Base-by-base conservation (phyloP, 176 grass and related monocot genomes). In the Pharus latifolius region DNA sequence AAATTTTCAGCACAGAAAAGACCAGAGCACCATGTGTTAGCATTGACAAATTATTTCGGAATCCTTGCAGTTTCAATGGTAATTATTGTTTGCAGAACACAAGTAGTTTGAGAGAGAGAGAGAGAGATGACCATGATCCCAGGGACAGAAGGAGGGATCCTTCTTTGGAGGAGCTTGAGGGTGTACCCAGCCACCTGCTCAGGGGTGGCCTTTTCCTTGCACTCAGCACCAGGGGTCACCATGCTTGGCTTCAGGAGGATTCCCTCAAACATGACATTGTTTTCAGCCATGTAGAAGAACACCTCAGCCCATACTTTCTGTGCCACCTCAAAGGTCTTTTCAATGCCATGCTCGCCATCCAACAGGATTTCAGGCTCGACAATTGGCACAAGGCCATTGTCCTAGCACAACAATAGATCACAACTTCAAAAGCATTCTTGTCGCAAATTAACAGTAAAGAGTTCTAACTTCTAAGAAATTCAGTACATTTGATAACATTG, bases 281-380 rank as follows among this genome's bases (percentile, higher is more conserved):
- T 88, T 72, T 89, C 86, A 16, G 86, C 78, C 78, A 94, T 70
- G 60, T 81, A 78, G 83, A 66, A 86, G 86, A 89, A 94, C 1
- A 83, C 84, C 24, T 88, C 91, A 15, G 91, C 86, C 34, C 86
- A 80, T 23, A 94, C 91, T n/a, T 86, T 75, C 54, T 83, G 82
- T 0, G 91, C 81, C 32, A 94, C 83, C 43, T 94, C 85, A 47
- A 88, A 85, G 3, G 79, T 86, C 23, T 75, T 44, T 6, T 89
- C 91, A n/a, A 94, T 84, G 8, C 83, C 76, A 37, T 94, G 91
- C 0, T 85, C 67, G 3, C 91, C 91, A 31, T 94, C 91, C 0
- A 94, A 83, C 9, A 94, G 82, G 75, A 94, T 94, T 70, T 94
- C 91, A 0, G 91, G 91, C 83, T 94, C 91, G 1, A 94, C 91